Percentiles rank a stretch among this genome's conserved stretches.
These are phyloP conservation scores for Tricharina praecox DNA, from an alignment of 495 filamentous ascomycete genomes.

Conservation along the genomic window DNA sequence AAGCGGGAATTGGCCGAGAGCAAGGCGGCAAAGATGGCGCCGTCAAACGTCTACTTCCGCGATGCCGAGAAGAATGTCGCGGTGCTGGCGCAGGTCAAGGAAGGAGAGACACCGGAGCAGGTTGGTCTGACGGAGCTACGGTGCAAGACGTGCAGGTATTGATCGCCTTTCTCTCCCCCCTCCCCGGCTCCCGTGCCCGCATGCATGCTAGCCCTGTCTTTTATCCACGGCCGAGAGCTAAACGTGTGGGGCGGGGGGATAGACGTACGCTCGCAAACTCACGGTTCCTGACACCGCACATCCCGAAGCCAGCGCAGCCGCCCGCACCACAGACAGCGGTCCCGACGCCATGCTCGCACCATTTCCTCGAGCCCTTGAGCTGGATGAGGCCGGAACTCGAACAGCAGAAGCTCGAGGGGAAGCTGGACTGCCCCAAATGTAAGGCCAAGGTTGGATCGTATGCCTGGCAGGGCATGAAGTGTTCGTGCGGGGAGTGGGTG, in stretches of 20 bases:
- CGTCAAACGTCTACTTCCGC: slow-evolving; percentile 62
- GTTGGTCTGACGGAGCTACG: slow-evolving; percentile 30
- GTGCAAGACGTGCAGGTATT: slow-evolving; percentile 39
- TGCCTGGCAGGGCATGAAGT: slow-evolving; percentile 87
- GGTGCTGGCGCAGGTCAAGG: slow-evolving; percentile 19
- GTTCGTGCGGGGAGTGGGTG: slow-evolving; percentile 79
- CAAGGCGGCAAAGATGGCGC: slow-evolving; percentile 51
- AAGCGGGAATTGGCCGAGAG: slow-evolving; percentile 57
- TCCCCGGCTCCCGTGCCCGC: not conserved
- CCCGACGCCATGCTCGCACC: slow-evolving; percentile 48
- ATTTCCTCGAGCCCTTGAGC: slow-evolving; percentile 74
- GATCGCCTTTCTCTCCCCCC: not conserved
- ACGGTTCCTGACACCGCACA: slow-evolving; percentile 42
- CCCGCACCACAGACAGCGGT: slow-evolving; percentile 3
- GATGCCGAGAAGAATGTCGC: slow-evolving; percentile 40
- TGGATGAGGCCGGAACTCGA: slow-evolving; percentile 83
- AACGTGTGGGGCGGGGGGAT: not conserved
- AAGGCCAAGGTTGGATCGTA: slow-evolving; percentile 71
- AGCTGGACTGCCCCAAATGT: slow-evolving; percentile 74
- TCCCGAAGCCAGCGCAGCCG: slow-evolving; percentile 15
- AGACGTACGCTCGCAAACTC: slow-evolving; percentile 49
- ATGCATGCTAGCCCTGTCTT: slow-evolving; percentile 1
- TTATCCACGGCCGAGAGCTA: slow-evolving; percentile 1
- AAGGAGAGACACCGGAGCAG: slow-evolving; percentile 27
- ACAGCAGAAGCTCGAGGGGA: slow-evolving; percentile 58